Evolutionary conservation across 2,329 filamentous ascomycete genomes (phyloP).

Genomic region (Colletotrichum salicis): DNA sequence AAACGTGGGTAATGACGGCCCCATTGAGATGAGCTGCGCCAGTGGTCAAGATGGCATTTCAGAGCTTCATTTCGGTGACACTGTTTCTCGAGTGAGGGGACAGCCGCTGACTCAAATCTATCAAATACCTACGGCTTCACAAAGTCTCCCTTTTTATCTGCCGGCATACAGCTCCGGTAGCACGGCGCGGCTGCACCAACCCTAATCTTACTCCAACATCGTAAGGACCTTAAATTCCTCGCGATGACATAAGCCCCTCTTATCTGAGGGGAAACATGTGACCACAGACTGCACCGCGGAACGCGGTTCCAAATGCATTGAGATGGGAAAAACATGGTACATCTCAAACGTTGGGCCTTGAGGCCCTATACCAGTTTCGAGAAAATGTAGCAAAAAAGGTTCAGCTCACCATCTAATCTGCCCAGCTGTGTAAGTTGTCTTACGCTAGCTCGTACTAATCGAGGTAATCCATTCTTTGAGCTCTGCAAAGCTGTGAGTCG

Average conservation of each 20-base stretch:
- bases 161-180: constrained; percentile 20
- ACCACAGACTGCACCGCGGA: neutral
- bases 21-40: neutral
- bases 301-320: neutral
- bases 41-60: neutral
- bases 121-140: constrained; percentile 19
- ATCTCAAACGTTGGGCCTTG: neutral
- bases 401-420: neutral
- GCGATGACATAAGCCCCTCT: constrained; percentile 15
- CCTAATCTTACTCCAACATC: constrained; percentile 10
- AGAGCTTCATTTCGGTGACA: neutral
- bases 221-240: constrained; percentile 18
- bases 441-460: neutral
- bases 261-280: constrained; percentile 11
- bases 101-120: neutral
- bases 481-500: neutral
- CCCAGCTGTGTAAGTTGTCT: neutral
- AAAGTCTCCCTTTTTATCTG: constrained; percentile 7
- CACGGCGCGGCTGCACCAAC: constrained; percentile 12
- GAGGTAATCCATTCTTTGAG: neutral
- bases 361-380: neutral
- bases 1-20: neutral
- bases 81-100: neutral
- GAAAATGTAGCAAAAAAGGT: neutral
- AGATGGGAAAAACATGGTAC: neutral